These are phyloP conservation scores for Oxytropis ochrocephala DNA, from an alignment of 306 rosid genomes.

Conservation along the genomic window DNA sequence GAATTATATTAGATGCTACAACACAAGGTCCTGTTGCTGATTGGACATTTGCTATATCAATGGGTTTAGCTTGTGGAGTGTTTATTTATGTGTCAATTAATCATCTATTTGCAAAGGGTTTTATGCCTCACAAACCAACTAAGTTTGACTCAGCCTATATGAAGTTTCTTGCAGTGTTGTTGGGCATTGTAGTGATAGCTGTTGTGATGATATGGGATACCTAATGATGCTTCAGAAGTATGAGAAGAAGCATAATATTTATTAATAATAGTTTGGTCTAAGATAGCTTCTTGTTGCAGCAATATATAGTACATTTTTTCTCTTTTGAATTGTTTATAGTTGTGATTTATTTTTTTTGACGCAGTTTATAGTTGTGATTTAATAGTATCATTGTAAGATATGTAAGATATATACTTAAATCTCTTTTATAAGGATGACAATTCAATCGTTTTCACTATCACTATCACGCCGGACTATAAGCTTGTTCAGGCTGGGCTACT, in stretches of 20 bases:
- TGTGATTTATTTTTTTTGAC: too few species aligned
- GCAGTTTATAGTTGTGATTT: not conserved
- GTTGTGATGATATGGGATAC: conserved; percentile 89
- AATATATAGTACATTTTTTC: not conserved
- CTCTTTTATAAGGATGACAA: not conserved
- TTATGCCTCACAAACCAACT: conserved; percentile 30
- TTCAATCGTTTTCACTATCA: not conserved
- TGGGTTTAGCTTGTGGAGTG: conserved; percentile 79
- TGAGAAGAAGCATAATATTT: not conserved
- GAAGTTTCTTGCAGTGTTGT: conserved; percentile 55
- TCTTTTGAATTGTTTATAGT: not conserved
- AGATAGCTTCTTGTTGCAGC: not conserved
- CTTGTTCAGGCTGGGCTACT: too few species aligned
- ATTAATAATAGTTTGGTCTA: not conserved
- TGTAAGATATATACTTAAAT: not conserved
- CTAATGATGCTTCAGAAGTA: conserved; percentile 22
- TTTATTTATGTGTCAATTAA: conserved; percentile 71
- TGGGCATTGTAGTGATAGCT: conserved; percentile 65
- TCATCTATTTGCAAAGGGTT: conserved; percentile 67
- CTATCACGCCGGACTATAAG: too few species aligned
- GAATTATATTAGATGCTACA: conserved; percentile 65
- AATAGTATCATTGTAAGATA: not conserved
- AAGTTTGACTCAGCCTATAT: conserved; percentile 31
- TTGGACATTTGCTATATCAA: conserved; percentile 75
- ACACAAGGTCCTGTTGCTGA: conserved; percentile 61